Evolutionary conservation across 1,284 basidiomycete species (phyloP).

Genomic region (Ceratobasidium sp.): DNA sequence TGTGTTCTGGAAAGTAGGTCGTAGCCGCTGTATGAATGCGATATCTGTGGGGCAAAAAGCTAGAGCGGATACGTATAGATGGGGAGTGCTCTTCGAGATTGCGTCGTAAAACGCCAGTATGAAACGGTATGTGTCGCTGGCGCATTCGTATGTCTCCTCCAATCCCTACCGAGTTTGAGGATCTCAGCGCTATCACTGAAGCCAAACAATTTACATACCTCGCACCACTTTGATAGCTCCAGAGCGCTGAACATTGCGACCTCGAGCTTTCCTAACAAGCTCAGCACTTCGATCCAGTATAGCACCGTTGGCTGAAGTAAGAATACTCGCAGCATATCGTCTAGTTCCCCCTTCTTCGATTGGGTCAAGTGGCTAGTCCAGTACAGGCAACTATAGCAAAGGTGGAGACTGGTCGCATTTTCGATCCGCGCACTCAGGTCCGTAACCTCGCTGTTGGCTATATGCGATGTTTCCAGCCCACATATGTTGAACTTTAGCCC

Average conservation of each 20-base stretch:
- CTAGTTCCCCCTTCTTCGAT: background rate
- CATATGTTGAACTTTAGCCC: conserved; percentile 32
- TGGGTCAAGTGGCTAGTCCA: conserved; percentile 18
- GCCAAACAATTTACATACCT: too few relatives aligned
- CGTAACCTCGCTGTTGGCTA: conserved; percentile 19
- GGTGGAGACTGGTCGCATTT: background rate
- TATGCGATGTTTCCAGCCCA: background rate
- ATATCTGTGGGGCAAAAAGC: background rate
- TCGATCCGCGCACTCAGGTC: conserved; percentile 8
- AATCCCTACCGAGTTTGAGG: too few relatives aligned
- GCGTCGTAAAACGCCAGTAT: conserved; percentile 16
- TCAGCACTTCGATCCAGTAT: conserved; percentile 40
- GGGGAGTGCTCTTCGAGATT: conserved; percentile 31
- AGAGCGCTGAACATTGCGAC: background rate
- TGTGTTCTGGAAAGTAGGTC: background rate
- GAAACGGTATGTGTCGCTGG: conserved; percentile 17
- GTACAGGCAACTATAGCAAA: conserved; percentile 35
- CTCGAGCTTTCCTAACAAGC: conserved; percentile 15
- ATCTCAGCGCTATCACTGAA: too few relatives aligned
- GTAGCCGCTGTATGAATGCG: background rate
- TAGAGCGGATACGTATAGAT: conserved; percentile 41
- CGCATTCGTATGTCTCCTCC: too few relatives aligned
- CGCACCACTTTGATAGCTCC: too few relatives aligned
- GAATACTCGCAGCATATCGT: background rate
- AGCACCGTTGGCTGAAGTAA: conserved; percentile 6